These are phyloP conservation scores for Lachnellula willkommii DNA, from an alignment of 2,329 filamentous ascomycete species.

Conservation along the genomic window DNA sequence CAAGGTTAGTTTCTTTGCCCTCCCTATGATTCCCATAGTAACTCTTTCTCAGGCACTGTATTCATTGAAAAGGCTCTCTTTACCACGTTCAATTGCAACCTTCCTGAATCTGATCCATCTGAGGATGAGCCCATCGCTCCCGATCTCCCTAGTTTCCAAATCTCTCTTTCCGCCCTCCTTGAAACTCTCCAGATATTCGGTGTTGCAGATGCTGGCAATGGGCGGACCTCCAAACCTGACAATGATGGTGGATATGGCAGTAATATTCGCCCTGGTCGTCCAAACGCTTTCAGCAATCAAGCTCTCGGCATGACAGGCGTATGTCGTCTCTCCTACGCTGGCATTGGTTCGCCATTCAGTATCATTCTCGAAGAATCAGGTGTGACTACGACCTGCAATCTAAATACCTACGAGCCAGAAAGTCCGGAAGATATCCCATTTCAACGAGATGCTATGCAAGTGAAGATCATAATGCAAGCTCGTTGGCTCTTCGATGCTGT, in stretches of 20 bases:
- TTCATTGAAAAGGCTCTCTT: slow-evolving; percentile 89
- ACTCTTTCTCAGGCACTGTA: slow-evolving; percentile 52
- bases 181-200: slow-evolving; percentile 96
- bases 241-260: slow-evolving; percentile 53
- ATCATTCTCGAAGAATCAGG: slow-evolving; percentile 82
- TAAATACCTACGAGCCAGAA: slow-evolving; percentile 82
- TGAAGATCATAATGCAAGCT: slow-evolving; percentile 93
- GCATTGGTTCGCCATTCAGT: slow-evolving; percentile 71
- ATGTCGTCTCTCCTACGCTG: slow-evolving; percentile 74
- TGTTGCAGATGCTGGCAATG: slow-evolving; percentile 60
- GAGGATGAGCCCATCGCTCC: slow-evolving; percentile 34
- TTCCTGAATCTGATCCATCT: slow-evolving; percentile 34
- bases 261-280: slow-evolving; percentile 56
- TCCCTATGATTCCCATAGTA: slow-evolving; percentile 11
- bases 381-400: slow-evolving; percentile 81
- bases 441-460: slow-evolving; percentile 68
- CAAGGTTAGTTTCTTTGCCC: slow-evolving; percentile 58
- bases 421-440: slow-evolving; percentile 79
- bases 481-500: slow-evolving; percentile 67
- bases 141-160: slow-evolving; percentile 68
- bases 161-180: slow-evolving; percentile 79
- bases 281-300: slow-evolving; percentile 77
- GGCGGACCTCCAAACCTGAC: slow-evolving; percentile 52
- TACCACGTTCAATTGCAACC: slow-evolving; percentile 71
- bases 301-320: slow-evolving; percentile 78